phyloP scores from a whole-genome alignment of 495 filamentous ascomycete genomes.

The Penicillium ochrochloron region DNA sequence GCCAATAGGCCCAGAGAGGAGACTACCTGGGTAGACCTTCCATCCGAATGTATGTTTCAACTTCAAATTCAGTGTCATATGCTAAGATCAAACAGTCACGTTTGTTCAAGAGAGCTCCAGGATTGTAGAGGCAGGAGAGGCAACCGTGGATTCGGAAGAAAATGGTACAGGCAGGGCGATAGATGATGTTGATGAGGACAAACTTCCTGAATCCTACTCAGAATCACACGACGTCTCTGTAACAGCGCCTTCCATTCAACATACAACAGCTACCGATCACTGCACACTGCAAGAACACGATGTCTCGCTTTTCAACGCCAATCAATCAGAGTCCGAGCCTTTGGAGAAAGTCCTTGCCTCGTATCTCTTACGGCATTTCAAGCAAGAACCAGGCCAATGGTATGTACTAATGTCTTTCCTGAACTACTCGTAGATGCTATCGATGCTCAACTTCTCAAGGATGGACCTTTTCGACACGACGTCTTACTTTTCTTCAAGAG shows the following conservation, averaged over 20 bases:
- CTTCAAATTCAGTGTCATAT: not conserved
- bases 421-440: too few species aligned
- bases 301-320: not conserved
- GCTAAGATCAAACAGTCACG: not conserved
- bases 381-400: not conserved
- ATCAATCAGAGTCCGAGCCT: not conserved
- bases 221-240: not conserved
- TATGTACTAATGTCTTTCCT: too few species aligned
- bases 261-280: not conserved
- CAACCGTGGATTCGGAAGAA: not conserved
- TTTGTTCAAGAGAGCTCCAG: not conserved
- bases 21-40: not conserved
- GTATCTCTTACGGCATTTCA: not conserved
- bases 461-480: slow-evolving; percentile 2
- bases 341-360: not conserved
- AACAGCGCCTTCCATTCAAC: not conserved
- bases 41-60: not conserved
- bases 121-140: not conserved
- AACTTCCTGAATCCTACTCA: not conserved
- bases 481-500: slow-evolving; percentile 2
- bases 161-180: not conserved
- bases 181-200: not conserved
- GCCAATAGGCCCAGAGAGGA: not conserved
- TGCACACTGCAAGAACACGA: not conserved
- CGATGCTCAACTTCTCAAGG: too few species aligned